These are phyloP conservation scores for Geotrichum candidum DNA, from an alignment of 1,139 yeast genomes.

Conservation along the genomic window DNA sequence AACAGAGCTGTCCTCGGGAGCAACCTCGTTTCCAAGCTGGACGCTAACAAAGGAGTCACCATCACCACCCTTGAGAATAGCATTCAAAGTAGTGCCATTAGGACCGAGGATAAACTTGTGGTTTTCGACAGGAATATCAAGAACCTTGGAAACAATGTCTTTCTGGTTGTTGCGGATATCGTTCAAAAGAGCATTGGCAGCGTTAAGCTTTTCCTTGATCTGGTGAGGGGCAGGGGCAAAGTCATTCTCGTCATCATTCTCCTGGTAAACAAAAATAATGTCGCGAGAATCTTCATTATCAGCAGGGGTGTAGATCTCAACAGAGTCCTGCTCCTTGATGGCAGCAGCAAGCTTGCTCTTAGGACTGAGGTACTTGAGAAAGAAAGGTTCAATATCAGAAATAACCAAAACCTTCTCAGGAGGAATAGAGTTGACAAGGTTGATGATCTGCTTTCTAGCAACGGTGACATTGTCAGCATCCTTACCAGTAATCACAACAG, in stretches of 20 bases:
- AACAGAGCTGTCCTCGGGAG: slow-evolving; percentile 35
- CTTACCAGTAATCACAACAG: slow-evolving; percentile 40
- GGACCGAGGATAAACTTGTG: slow-evolving; percentile 59
- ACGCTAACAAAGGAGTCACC: slow-evolving; percentile 27
- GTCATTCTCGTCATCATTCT: slow-evolving; percentile 35
- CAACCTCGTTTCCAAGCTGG: slow-evolving; percentile 23
- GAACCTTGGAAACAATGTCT: slow-evolving; percentile 46
- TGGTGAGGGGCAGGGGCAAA: slow-evolving; percentile 44
- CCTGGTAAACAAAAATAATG: slow-evolving; percentile 41
- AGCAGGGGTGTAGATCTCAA: slow-evolving; percentile 52
- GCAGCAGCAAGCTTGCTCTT: slow-evolving; percentile 38
- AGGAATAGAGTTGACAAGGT: slow-evolving; percentile 62
- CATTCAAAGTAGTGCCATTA: slow-evolving; percentile 42
- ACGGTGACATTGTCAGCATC: slow-evolving; percentile 42
- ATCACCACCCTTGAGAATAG: slow-evolving; percentile 39
- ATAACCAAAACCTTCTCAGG: slow-evolving; percentile 60
- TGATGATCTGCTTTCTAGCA: slow-evolving; percentile 65
- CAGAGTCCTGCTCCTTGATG: slow-evolving; percentile 46
- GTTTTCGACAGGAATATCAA: slow-evolving; percentile 48
- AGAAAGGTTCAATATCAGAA: slow-evolving; percentile 64
- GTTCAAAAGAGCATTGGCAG: slow-evolving; percentile 48
- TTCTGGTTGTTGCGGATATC: slow-evolving; percentile 55
- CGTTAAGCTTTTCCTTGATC: slow-evolving; percentile 34
- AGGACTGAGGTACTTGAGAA: slow-evolving; percentile 45
- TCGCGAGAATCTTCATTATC: slow-evolving; percentile 33